Evolutionary conservation across 2,329 filamentous ascomycete species (phyloP).

Genomic region (Aureobasidium subglaciale): DNA sequence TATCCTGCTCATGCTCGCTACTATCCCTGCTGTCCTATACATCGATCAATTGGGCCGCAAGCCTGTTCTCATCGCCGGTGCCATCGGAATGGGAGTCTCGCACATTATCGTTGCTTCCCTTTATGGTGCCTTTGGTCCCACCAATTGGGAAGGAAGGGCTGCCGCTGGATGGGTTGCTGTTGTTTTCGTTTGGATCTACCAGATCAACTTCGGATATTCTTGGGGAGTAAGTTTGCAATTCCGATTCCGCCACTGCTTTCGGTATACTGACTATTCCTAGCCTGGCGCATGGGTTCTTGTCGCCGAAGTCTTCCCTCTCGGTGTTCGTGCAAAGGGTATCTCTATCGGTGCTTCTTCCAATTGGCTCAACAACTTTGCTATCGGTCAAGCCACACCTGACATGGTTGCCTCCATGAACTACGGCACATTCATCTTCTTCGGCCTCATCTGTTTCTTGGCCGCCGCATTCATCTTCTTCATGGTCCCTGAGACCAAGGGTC

Average conservation of each 20-base stretch:
- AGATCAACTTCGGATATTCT: conserved; percentile 66
- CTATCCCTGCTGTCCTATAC: conserved; percentile 57
- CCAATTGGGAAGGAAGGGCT: conserved; percentile 46
- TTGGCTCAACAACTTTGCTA: conserved; percentile 30
- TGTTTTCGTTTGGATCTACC: conserved; percentile 65
- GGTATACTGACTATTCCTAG: not conserved
- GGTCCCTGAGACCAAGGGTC: conserved; percentile 49
- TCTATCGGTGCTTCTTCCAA: conserved; percentile 52
- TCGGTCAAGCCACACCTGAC: conserved; percentile 46
- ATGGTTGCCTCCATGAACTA: conserved; percentile 59
- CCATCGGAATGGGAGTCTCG: conserved; percentile 62
- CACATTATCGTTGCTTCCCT: conserved; percentile 66
- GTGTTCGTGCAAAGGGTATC: conserved; percentile 62
- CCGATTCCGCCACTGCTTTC: too few relatives aligned
- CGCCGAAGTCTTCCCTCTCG: conserved; percentile 67
- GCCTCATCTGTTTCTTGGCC: conserved; percentile 55
- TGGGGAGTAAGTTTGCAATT: conserved; percentile 47
- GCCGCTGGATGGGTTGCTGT: conserved; percentile 63
- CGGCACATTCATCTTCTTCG: conserved; percentile 67
- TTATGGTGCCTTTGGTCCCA: conserved; percentile 51
- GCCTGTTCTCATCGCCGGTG: conserved; percentile 54
- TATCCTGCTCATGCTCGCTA: conserved; percentile 60
- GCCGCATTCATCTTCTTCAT: conserved; percentile 47
- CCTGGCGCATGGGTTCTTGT: conserved; percentile 52
- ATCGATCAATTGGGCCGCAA: conserved; percentile 58